Evolutionary conservation across 176 grass and related monocot genomes (phyloP), one percentile per base, ranked within the genome.

Genomic region (Oryza glaberrima): DNA sequence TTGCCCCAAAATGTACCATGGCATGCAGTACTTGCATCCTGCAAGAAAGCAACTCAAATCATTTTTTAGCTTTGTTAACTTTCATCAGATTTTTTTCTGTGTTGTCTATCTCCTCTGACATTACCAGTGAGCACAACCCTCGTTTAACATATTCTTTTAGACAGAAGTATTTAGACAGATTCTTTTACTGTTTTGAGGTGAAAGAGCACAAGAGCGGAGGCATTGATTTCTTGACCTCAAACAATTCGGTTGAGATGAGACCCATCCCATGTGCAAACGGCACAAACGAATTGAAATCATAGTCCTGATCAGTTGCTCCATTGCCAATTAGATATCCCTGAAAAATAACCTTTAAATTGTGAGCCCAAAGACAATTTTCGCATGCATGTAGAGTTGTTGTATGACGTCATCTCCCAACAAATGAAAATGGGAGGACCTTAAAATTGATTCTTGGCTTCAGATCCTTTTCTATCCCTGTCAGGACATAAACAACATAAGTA

Each of bases 241-340:
- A 95, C 66, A 95, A 65, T 26, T 90, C 74, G 36, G 65, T 86
- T 67, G 96, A 94, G 85, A 98, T 98, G 68, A 98, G 91, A 6
- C 93, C 91, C 96, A 98, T 98, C 30, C 96, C 93, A 89, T 86
- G 90, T 6, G 93, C 89, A 89, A 94, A 98, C 56, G 93, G 93
- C 35, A 98, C 96, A 87, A 95, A 94, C 12, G 96, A 90, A 87
- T 95, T 90, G 1, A 54, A 77, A 87, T 98, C 96, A 7, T 88
- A 94, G 23, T 88, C 65, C 0, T 0, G 0, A 81, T 98, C 91
- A 30, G 91, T 83, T 17, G 19, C 83, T 63, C 83, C 87, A 87
- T 98, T 98, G 44, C 93, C 96, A 72, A 98, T 90, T 58, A 98
- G 87, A 88, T 95, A 95, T 52, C 96, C 96, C 93, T 98, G 86